A percentile compares a stretch with the other conserved stretches of the same genome.
Evolutionary conservation across 2,329 filamentous ascomycete genomes (phyloP).

Genomic region (Botrytis cinerea): DNA sequence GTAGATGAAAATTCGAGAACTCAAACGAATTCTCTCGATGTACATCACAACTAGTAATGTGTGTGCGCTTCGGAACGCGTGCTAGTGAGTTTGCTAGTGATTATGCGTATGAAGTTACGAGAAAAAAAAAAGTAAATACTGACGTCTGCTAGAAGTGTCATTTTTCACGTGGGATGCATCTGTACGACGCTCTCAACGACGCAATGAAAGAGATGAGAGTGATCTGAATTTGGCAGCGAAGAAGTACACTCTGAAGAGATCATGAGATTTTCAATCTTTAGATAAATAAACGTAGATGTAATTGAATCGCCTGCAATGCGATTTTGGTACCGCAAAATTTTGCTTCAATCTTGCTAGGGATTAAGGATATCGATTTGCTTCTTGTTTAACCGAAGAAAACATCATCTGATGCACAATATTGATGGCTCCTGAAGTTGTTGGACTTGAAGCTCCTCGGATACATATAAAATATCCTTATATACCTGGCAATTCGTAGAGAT

Average conservation of each 20-base stretch:
- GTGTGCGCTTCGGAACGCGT: background rate
- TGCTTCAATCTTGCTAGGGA: background rate
- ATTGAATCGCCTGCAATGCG: background rate
- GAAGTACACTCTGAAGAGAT: background rate
- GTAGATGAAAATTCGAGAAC: background rate
- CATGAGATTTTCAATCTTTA: background rate
- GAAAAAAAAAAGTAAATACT: background rate
- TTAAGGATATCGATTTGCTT: background rate
- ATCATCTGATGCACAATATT: fast-evolving
- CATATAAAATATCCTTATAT: background rate
- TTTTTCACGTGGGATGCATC: background rate
- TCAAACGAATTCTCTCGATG: background rate
- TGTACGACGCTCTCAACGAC: background rate
- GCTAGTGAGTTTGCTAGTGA: background rate
- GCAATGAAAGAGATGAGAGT: background rate
- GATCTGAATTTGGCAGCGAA: background rate
- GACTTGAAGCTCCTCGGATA: background rate
- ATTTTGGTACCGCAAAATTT: background rate
- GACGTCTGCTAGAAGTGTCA: background rate
- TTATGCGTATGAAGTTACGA: background rate
- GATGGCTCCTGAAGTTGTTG: background rate
- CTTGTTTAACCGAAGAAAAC: background rate
- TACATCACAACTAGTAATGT: background rate
- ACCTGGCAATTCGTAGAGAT: background rate
- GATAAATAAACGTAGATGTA: background rate